Percentiles rank a stretch among this genome's conserved stretches.
These are phyloP conservation scores for Cryphonectria japonica DNA, from an alignment of 2,329 filamentous ascomycete species.

Conservation along the genomic window DNA sequence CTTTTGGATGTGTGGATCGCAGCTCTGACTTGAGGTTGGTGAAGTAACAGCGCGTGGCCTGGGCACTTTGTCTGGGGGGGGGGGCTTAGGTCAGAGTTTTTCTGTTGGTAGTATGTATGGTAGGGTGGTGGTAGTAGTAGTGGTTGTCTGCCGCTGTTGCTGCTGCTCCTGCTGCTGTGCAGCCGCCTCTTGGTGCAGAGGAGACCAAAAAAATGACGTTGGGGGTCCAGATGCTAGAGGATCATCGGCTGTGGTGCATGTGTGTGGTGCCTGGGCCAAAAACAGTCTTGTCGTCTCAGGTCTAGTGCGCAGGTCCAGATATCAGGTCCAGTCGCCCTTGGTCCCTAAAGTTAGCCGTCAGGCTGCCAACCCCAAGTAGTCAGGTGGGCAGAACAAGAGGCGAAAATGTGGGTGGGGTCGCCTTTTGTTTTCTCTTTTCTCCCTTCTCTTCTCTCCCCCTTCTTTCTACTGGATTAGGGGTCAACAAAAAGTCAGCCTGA, in stretches of 20 bases:
- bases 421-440: neutral
- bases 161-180: neutral
- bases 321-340: neutral
- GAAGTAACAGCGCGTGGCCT: conserved; percentile 2
- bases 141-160: neutral
- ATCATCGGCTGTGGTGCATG: neutral
- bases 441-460: neutral
- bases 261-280: conserved; percentile 2
- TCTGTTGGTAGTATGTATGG: neutral
- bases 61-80: neutral
- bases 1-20: conserved; percentile 13
- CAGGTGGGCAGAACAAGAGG: neutral
- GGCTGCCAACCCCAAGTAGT: neutral
- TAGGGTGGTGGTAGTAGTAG: neutral
- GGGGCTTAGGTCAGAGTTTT: conserved; percentile 25
- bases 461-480: neutral
- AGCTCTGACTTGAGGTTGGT: neutral
- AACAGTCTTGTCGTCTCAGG: neutral
- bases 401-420: neutral
- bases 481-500: neutral
- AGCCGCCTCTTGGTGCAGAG: neutral
- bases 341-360: neutral
- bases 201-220: conserved; percentile 23
- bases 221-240: conserved; percentile 14
- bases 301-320: neutral